These are phyloP conservation scores for Evernia prunastri DNA, from an alignment of 495 filamentous ascomycete species.

Conservation along the genomic window DNA sequence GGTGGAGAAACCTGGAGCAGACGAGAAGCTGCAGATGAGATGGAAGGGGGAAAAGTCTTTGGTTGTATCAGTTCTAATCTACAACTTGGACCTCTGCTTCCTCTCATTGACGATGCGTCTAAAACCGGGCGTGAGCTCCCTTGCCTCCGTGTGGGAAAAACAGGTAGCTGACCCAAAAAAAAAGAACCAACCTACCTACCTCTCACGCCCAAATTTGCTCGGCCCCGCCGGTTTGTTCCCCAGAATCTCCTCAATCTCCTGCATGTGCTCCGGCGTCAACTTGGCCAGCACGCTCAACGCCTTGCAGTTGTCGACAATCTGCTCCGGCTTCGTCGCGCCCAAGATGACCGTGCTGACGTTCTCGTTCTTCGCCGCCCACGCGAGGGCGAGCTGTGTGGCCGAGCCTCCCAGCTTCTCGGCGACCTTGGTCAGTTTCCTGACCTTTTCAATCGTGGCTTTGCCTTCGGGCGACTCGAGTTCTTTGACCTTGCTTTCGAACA, in stretches of 20 bases:
- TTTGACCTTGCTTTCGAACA: slow-evolving; percentile 32
- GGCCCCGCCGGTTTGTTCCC: slow-evolving; percentile 12
- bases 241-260: slow-evolving; percentile 44
- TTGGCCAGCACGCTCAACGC: slow-evolving; percentile 52
- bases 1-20: not conserved
- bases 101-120: not conserved
- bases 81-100: not conserved
- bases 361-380: slow-evolving; percentile 73
- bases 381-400: slow-evolving; percentile 61
- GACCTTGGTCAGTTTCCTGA: slow-evolving; percentile 36
- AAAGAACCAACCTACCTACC: slow-evolving; percentile 15
- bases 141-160: not conserved
- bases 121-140: not conserved
- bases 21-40: not conserved
- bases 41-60: not conserved
- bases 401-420: slow-evolving; percentile 61
- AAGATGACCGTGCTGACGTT: slow-evolving; percentile 71
- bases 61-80: not conserved
- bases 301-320: slow-evolving; percentile 64
- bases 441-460: slow-evolving; percentile 27
- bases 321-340: slow-evolving; percentile 64
- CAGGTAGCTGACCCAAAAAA: not conserved
- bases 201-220: slow-evolving; percentile 14
- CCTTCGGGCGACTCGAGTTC: slow-evolving; percentile 28
- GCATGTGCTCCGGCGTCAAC: slow-evolving; percentile 50